A percentile compares a stretch with the other conserved stretches of the same genome.
phyloP scores from a whole-genome alignment of 129 eudicot genomes.

The Mikania micrantha region DNA sequence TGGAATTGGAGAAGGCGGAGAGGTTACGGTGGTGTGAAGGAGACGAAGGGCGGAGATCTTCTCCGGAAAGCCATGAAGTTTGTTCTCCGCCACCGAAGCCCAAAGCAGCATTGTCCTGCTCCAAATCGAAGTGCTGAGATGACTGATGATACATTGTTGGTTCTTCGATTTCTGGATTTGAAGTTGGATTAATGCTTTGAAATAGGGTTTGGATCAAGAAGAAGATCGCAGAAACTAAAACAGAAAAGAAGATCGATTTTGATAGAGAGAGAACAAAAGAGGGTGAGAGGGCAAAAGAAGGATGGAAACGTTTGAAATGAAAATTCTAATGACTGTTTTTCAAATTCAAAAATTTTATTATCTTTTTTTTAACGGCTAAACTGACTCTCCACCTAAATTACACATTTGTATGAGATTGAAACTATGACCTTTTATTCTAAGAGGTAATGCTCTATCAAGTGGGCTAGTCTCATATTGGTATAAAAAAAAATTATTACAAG shows the following conservation, averaged over 20 bases:
- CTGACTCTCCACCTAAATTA: no score
- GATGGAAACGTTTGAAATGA: constrained; percentile 18
- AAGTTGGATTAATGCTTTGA: not conserved
- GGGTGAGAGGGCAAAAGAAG: constrained; percentile 5
- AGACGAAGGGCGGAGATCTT: constrained; percentile 31
- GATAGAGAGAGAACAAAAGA: not conserved
- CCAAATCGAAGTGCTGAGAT: constrained; percentile 58
- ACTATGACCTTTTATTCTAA: no score
- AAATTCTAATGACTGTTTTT: not conserved
- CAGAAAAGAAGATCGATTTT: constrained; percentile 5
- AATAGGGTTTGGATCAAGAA: constrained; percentile 4
- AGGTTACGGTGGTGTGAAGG: constrained; percentile 33
- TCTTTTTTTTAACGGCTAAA: not conserved
- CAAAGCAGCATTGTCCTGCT: constrained; percentile 36
- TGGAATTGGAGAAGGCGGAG: constrained; percentile 38
- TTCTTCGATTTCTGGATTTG: not conserved
- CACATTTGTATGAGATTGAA: no score
- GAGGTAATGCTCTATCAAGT: no score
- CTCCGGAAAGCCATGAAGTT: constrained; percentile 70
- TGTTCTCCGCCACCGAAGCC: constrained; percentile 49
- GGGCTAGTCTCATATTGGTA: no score
- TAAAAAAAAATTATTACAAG: no score
- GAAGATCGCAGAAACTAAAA: constrained; percentile 10
- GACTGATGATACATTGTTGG: constrained; percentile 45
- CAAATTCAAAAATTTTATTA: not conserved